These are phyloP conservation scores for Penicillium canariense DNA, from an alignment of 495 filamentous ascomycete genomes.

Conservation along the genomic window DNA sequence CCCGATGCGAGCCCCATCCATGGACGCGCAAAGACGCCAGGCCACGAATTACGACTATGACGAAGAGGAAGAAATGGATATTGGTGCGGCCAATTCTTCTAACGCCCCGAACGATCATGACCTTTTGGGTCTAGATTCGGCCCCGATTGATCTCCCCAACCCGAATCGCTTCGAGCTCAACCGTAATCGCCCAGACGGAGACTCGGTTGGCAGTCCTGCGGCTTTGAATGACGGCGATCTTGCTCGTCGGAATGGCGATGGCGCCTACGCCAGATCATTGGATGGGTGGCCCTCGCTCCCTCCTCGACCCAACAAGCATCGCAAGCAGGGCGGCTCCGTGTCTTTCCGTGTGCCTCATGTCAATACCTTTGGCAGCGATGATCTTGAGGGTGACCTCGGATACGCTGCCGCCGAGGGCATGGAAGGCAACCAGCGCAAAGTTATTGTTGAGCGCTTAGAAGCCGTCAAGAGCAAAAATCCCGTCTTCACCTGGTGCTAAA, in stretches of 20 bases:
- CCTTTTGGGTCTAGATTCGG: conserved; percentile 66
- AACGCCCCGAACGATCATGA: conserved; percentile 53
- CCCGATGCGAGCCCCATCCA: conserved; percentile 76
- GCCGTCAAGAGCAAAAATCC: conserved; percentile 93
- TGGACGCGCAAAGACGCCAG: conserved; percentile 68
- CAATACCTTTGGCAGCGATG: conserved; percentile 61
- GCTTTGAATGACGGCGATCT: conserved; percentile 35
- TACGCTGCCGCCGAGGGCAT: conserved; percentile 92
- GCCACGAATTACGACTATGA: conserved; percentile 46
- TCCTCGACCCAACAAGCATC: conserved; percentile 33
- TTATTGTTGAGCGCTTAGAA: conserved; percentile 94
- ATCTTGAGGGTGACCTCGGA: conserved; percentile 87
- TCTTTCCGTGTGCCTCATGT: conserved; percentile 32
- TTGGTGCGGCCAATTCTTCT: conserved; percentile 68
- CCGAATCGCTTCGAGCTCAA: conserved; percentile 83
- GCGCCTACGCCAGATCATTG: conserved; percentile 30
- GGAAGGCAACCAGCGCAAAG: conserved; percentile 84
- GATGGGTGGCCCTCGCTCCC: conserved; percentile 43
- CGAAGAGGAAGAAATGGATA: conserved; percentile 87
- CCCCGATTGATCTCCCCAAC: conserved; percentile 69
- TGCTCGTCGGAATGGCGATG: conserved; percentile 30
- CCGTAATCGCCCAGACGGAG: conserved; percentile 49
- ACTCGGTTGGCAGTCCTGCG: conserved; percentile 38
- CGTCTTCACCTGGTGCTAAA: conserved; percentile 95
- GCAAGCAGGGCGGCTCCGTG: conserved; percentile 43